Evolutionary conservation across 306 rosid genomes (phyloP).

Genomic region (Ochetophila trinervis): DNA sequence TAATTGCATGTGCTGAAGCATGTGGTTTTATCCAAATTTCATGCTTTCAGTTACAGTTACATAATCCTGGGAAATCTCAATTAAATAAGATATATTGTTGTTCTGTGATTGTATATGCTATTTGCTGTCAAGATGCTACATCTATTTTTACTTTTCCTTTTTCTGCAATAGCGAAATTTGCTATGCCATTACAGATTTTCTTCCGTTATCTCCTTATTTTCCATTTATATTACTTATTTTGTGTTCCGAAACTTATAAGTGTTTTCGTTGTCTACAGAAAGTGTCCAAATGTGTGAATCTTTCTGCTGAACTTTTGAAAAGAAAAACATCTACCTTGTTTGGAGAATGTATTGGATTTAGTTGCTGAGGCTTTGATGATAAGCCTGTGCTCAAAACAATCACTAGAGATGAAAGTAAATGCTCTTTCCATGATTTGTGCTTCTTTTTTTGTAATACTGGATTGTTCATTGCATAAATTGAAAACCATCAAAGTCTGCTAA

Average conservation of each 20-base stretch:
- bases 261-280: conserved; percentile 54
- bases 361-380: conserved; percentile 63
- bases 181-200: neutral
- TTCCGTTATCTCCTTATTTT: neutral
- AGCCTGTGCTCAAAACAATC: conserved; percentile 71
- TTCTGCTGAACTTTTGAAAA: conserved; percentile 58
- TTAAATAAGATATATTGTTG: neutral
- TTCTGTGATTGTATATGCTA: conserved; percentile 1
- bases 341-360: conserved; percentile 58
- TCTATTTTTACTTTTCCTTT: conserved; percentile 1
- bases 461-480: conserved; percentile 21
- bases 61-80: neutral
- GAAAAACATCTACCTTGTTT: conserved; percentile 47
- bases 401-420: conserved; percentile 89
- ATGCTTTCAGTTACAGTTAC: neutral
- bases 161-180: neutral
- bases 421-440: conserved; percentile 65
- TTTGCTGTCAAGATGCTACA: conserved; percentile 4
- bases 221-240: conserved; percentile 9
- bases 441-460: conserved; percentile 17
- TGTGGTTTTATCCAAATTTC: too few species aligned
- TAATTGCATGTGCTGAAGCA: too few species aligned
- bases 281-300: conserved; percentile 52
- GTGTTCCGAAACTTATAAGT: neutral
- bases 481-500: conserved; percentile 19